Percentiles rank a stretch among this genome's conserved stretches.
Conservation (phyloP, 2,329 filamentous ascomycete species). For the Cordyceps farinosa region DNA sequence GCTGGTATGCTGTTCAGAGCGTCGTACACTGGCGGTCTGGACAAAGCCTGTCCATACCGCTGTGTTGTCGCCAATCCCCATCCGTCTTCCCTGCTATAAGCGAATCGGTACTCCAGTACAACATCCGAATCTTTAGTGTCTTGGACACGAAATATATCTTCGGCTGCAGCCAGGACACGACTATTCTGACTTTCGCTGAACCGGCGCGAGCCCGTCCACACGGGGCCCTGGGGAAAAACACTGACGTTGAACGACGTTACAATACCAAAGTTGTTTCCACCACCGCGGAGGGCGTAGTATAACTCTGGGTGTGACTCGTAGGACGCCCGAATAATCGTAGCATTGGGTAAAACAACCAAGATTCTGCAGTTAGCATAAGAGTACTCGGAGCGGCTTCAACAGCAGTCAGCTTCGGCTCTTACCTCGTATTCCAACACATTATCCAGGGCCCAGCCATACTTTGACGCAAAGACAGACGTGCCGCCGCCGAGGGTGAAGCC, state of each 20-base stretch:
- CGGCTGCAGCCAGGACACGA: neutral
- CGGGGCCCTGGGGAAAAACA: neutral
- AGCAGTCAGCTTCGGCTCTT: neutral
- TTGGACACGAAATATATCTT: neutral
- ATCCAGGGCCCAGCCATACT: conserved; percentile 25
- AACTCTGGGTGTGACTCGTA: neutral
- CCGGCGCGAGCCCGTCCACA: neutral
- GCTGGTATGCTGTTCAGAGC: neutral
- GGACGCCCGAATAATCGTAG: neutral
- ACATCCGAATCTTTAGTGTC: neutral
- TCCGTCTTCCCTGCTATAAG: neutral
- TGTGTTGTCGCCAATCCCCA: neutral
- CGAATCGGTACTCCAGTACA: neutral
- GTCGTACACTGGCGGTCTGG: neutral
- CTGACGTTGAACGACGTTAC: neutral
- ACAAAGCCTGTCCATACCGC: neutral
- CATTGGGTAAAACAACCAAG: neutral
- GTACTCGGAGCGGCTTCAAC: neutral
- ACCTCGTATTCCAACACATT: conserved; percentile 24
- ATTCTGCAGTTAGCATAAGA: neutral
- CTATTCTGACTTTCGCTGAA: neutral
- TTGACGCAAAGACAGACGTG: conserved; percentile 31
- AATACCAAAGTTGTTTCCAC: neutral
- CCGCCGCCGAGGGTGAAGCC: conserved; percentile 25
- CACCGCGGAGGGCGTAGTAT: neutral